Conservation (phyloP, 2,329 filamentous ascomycete genomes). For the Sporothrix globosa region DNA sequence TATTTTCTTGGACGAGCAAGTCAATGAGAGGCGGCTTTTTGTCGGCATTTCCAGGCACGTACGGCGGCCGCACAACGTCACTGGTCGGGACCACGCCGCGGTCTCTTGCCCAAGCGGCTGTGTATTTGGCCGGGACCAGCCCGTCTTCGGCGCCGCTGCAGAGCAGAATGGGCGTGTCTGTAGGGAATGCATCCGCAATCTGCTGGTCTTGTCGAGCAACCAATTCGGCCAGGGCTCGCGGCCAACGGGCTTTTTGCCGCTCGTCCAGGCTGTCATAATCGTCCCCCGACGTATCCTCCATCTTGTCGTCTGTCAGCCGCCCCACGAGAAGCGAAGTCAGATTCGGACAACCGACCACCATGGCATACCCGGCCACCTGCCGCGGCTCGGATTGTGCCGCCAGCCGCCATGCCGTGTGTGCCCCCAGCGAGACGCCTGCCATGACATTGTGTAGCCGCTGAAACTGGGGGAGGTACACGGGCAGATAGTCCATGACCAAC, state of each 20-base stretch:
- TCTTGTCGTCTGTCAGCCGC: neutral
- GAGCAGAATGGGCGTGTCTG: neutral
- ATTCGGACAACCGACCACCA: constrained; percentile 11
- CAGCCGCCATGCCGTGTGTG: constrained; percentile 20
- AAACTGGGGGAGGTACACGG: constrained; percentile 15
- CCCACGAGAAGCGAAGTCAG: constrained; percentile 1
- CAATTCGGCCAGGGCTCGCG: neutral
- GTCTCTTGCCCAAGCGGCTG: neutral
- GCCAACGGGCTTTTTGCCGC: neutral
- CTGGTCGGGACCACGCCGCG: neutral
- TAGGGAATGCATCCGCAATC: neutral
- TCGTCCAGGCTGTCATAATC: neutral
- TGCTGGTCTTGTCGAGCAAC: neutral
- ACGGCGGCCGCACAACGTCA: neutral
- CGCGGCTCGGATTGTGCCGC: neutral
- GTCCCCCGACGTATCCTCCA: neutral
- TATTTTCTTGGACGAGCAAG: constrained; percentile 13
- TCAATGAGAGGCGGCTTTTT: neutral
- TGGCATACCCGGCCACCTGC: constrained; percentile 8
- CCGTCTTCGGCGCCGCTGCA: constrained; percentile 17
- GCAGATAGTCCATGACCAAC: constrained; percentile 26
- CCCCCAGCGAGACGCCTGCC: constrained; percentile 20
- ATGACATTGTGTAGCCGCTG: neutral
- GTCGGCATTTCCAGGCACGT: neutral
- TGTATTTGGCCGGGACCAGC: constrained; percentile 10